Evolutionary conservation across 441 rosid species (phyloP).

Genomic region (Adansonia madagascariensis): DNA sequence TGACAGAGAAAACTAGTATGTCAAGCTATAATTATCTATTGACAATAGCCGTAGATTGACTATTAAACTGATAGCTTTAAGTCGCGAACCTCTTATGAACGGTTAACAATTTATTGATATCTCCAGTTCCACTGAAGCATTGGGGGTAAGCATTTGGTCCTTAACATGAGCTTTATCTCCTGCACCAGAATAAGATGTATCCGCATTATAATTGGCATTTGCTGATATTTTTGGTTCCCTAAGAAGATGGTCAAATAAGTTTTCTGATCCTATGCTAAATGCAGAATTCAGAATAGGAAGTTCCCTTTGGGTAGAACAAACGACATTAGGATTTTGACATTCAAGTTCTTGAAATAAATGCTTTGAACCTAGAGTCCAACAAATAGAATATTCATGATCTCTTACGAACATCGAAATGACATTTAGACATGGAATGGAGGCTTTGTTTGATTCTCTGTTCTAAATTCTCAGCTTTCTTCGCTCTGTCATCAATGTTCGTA

Average conservation of each 20-base stretch:
- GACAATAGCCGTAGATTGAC: too few species aligned
- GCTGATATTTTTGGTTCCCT: constrained; percentile 1
- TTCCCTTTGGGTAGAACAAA: constrained; percentile 9
- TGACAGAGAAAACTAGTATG: too few species aligned
- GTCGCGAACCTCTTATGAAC: too few species aligned
- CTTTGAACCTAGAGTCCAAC: constrained; percentile 22
- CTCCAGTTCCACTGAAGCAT: constrained; percentile 4
- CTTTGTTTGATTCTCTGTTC: background rate
- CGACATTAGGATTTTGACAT: constrained; percentile 21
- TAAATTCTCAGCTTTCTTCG: background rate
- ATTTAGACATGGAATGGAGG: background rate
- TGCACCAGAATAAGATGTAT: constrained; percentile 8
- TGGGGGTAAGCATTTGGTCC: background rate
- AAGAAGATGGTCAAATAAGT: background rate
- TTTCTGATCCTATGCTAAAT: constrained; percentile 5
- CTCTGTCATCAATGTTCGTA: background rate
- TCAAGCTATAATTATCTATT: too few species aligned
- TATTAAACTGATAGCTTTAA: too few species aligned
- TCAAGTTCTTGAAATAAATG: constrained; percentile 12
- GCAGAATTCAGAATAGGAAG: constrained; percentile 9
- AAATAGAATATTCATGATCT: constrained; percentile 11
- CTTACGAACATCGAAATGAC: background rate
- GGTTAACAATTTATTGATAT: too few species aligned
- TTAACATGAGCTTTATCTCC: constrained; percentile 18
- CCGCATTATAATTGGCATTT: constrained; percentile 8